Evolutionary conservation across 2,329 filamentous ascomycete genomes (phyloP), one percentile per base, ranked within the genome.

Genomic region (Exophiala calicioides): DNA sequence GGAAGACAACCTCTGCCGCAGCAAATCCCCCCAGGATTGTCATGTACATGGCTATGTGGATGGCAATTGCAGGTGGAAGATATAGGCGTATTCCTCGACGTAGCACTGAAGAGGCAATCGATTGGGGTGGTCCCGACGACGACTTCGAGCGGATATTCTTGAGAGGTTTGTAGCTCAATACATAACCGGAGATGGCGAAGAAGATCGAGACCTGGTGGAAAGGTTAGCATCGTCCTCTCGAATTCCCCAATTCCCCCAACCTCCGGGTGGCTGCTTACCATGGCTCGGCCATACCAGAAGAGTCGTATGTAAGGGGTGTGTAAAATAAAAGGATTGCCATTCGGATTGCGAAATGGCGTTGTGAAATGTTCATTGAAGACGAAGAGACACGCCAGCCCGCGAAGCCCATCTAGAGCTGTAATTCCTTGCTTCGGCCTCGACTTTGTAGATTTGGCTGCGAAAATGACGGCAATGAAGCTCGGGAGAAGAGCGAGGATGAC

Each of bases 141-240:
- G 30, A 19, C 5, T 32, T 19, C 10, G 6, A 34, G 5, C 47
- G 46, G 38, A 51, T 48, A 19, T 77, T 62, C 7, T 62, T 63
- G 41, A 80, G 51, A 0, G 77, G 70, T 53, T 76, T 77, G n/a
- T 72, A 61, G 2, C 77, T 72, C 7, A 81, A 65, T 4, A 77
- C 78, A 52, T 80, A 81, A 50, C 78, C 78, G 0, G 78, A 81
- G 43, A 81, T 74, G 58, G 81, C 72, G 60, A 78, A 80, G 59
- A 81, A 81, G 8, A 70, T 20, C 7, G 21, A 30, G n/a, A 13
- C 24, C 21, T 38, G 19, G 20, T 13, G 43, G 44, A 65, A 67
- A 49, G 60, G n/a, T n/a, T n/a, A n/a, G n/a, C n/a, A n/a, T n/a
- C n/a, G n/a, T n/a, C n/a, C n/a, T n/a, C n/a, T 64, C 13, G 23